These are phyloP conservation scores for Fusarium sp. DNA, from an alignment of 2,329 filamentous ascomycete genomes.

Conservation along the genomic window DNA sequence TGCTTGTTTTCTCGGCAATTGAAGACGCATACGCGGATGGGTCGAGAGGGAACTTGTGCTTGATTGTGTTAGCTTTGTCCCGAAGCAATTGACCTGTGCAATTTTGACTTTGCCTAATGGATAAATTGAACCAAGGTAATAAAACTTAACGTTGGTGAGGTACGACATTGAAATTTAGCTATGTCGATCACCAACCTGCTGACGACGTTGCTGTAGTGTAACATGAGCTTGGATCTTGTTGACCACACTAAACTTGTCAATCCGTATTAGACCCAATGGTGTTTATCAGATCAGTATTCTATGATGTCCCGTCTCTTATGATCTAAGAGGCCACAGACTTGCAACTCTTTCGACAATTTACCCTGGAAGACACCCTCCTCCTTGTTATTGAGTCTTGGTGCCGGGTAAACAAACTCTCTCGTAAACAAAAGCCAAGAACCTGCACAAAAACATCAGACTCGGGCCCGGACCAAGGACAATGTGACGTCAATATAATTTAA, in stretches of 20 bases:
- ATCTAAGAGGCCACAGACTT: constrained; percentile 1
- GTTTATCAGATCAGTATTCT: constrained; percentile 1
- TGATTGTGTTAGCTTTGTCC: no score
- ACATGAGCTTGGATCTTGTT: constrained; percentile 7
- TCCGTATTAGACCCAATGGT: not conserved
- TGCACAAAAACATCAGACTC: not conserved
- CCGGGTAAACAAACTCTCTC: not conserved
- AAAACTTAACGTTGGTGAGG: not conserved
- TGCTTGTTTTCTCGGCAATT: constrained; percentile 29
- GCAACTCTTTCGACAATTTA: not conserved
- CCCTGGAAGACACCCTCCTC: not conserved
- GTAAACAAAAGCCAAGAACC: no score
- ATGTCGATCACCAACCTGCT: constrained; percentile 35
- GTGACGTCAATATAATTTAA: constrained; percentile 21
- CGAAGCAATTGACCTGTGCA: not conserved
- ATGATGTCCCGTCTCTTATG: not conserved
- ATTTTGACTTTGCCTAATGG: constrained; percentile 4
- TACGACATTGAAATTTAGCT: constrained; percentile 26
- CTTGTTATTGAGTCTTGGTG: not conserved
- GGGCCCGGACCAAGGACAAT: not conserved
- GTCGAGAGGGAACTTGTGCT: not conserved
- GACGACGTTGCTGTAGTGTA: constrained; percentile 27
- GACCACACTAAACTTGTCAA: not conserved
- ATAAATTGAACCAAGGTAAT: not conserved
- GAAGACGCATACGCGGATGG: not conserved